These are phyloP conservation scores for Babesia caballi DNA, from an alignment of 169 alveolate genomes.

Conservation along the genomic window DNA sequence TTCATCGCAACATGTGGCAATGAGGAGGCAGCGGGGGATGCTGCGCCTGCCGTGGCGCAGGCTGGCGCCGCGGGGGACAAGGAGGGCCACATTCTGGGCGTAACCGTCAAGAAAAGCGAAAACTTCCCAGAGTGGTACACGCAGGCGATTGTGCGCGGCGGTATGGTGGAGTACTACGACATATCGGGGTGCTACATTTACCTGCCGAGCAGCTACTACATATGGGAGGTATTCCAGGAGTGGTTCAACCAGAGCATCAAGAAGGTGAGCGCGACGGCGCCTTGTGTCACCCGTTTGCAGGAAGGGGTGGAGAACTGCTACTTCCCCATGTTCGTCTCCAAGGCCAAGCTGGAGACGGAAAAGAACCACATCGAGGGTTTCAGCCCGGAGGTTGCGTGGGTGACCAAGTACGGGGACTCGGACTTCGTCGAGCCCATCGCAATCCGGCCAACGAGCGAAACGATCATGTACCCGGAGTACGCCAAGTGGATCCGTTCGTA, in stretches of 20 bases:
- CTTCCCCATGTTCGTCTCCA: slow-evolving; percentile 95
- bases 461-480: slow-evolving; percentile 98
- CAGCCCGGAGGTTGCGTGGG: slow-evolving; percentile 99
- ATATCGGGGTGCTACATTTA: slow-evolving; percentile 98
- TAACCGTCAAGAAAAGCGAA: slow-evolving; percentile 76
- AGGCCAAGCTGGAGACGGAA: slow-evolving; percentile 93
- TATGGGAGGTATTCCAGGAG: slow-evolving; percentile 96
- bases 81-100: slow-evolving; percentile 68
- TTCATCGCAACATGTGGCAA: slow-evolving; percentile 29
- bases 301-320: slow-evolving; percentile 89
- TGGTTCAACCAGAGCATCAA: slow-evolving; percentile 89
- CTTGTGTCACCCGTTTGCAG: no score
- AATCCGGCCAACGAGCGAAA: slow-evolving; percentile 98
- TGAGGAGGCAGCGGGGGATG: neutral
- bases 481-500: slow-evolving; percentile 98
- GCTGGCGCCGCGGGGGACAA: neutral
- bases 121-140: slow-evolving; percentile 86
- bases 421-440: slow-evolving; percentile 95
- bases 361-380: slow-evolving; percentile 98
- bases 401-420: slow-evolving; percentile 93
- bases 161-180: slow-evolving; percentile 97
- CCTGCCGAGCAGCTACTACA: slow-evolving; percentile 95
- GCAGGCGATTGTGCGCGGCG: slow-evolving; percentile 92
- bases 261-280: slow-evolving; percentile 67
- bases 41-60: slow-evolving; percentile 4